Evolutionary conservation across 768 basidiomycete genomes (phyloP).

Genomic region (Pholiota conissans): DNA sequence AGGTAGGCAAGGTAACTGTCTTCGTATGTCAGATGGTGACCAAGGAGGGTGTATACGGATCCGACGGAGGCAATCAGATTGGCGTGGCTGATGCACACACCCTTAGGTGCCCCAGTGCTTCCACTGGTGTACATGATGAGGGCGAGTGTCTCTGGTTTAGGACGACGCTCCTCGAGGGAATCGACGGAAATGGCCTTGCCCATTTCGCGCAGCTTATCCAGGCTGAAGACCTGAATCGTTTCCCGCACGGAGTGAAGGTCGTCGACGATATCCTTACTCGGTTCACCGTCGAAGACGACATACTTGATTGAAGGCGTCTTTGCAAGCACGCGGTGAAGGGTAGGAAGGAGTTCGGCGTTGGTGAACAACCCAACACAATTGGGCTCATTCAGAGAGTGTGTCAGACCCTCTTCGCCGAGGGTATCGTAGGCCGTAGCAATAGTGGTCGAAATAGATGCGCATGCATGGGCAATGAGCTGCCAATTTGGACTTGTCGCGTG

Average conservation of each 20-base stretch:
- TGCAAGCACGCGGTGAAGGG: slow-evolving; percentile 67
- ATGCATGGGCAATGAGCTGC: slow-evolving; percentile 87
- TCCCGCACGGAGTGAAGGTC: slow-evolving; percentile 57
- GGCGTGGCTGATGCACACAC: slow-evolving; percentile 84
- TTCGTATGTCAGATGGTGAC: slow-evolving; percentile 56
- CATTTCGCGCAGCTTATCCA: slow-evolving; percentile 72
- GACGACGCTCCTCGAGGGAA: slow-evolving; percentile 45
- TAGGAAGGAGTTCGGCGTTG: slow-evolving; percentile 86
- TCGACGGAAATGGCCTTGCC: slow-evolving; percentile 60
- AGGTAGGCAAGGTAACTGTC: slow-evolving; percentile 89
- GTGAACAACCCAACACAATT: slow-evolving; percentile 85
- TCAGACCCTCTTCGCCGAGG: slow-evolving; percentile 83
- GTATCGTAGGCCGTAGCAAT: slow-evolving; percentile 98
- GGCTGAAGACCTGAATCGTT: slow-evolving; percentile 55
- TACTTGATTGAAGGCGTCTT: slow-evolving; percentile 75
- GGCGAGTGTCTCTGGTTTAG: slow-evolving; percentile 42
- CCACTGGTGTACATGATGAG: slow-evolving; percentile 80
- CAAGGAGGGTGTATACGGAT: slow-evolving; percentile 72
- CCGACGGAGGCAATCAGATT: slow-evolving; percentile 87
- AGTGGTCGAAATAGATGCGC: slow-evolving; percentile 71
- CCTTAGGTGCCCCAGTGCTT: slow-evolving; percentile 92
- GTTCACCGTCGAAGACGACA: slow-evolving; percentile 85
- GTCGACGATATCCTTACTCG: slow-evolving; percentile 52
- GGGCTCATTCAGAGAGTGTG: slow-evolving; percentile 86
- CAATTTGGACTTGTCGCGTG: slow-evolving; percentile 63